A percentile compares a stretch with the other conserved stretches of the same genome.
phyloP scores from a whole-genome alignment of 2,329 filamentous ascomycete species.

The Gliomastix tumulicola region DNA sequence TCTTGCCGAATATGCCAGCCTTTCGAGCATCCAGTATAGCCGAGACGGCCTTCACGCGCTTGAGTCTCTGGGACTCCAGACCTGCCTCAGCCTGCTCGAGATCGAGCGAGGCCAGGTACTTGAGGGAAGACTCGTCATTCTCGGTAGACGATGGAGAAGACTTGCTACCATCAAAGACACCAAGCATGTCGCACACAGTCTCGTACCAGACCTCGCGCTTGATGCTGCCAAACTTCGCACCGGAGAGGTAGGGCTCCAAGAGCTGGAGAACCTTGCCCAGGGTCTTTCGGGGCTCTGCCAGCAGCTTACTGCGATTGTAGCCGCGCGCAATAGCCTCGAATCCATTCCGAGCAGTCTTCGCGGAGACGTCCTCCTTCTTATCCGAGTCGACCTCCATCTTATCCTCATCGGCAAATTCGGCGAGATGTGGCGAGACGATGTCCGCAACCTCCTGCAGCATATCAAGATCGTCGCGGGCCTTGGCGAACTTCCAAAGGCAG shows the following conservation, averaged over 20 bases:
- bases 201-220: constrained; percentile 47
- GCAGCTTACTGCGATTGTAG: constrained; percentile 35
- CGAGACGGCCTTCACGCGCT: constrained; percentile 36
- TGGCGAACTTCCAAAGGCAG: constrained; percentile 66
- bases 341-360: constrained; percentile 38
- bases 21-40: constrained; percentile 33
- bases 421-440: constrained; percentile 57
- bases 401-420: constrained; percentile 49
- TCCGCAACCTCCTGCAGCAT: constrained; percentile 60
- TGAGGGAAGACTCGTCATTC: constrained; percentile 15
- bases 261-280: constrained; percentile 29
- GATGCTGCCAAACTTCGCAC: constrained; percentile 29
- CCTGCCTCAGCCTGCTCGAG: constrained; percentile 36
- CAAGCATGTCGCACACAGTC: constrained; percentile 34
- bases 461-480: constrained; percentile 60
- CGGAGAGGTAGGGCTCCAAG: constrained; percentile 31
- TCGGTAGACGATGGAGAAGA: constrained; percentile 10
- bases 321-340: constrained; percentile 43
- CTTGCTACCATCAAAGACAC: constrained; percentile 20
- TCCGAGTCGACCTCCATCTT: constrained; percentile 66
- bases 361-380: constrained; percentile 34
- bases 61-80: constrained; percentile 43
- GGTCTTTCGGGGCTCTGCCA: constrained; percentile 24
- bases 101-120: constrained; percentile 40
- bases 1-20: constrained; percentile 32